Percentiles rank a stretch among this genome's conserved stretches.
Conservation (phyloP, 108 stramenopile species). For the Pseudonitzschia multistriata region DNA sequence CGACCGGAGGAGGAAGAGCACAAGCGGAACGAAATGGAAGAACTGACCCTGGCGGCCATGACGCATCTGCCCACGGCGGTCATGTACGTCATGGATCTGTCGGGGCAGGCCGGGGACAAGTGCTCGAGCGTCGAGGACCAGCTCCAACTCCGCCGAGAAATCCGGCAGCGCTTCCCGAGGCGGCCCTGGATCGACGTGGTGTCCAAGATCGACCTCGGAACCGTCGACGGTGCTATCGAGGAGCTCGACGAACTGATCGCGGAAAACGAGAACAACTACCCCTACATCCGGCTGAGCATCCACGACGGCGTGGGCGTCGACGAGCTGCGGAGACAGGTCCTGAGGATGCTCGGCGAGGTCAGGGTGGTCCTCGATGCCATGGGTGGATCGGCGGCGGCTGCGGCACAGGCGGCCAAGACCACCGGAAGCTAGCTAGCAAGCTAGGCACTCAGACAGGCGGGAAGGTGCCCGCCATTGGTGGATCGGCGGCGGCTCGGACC, state of each 20-base stretch:
- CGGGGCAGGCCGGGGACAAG: slow-evolving; percentile 86
- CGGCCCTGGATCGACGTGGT: slow-evolving; percentile 98
- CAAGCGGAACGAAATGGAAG: slow-evolving; percentile 95
- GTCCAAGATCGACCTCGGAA: slow-evolving; percentile 84
- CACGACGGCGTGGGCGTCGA: slow-evolving; percentile 76
- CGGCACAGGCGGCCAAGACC: neutral
- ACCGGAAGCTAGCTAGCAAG: neutral
- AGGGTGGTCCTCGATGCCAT: slow-evolving; percentile 87
- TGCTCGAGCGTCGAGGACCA: slow-evolving; percentile 85
- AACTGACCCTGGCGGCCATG: slow-evolving; percentile 94
- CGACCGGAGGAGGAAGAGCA: slow-evolving; percentile 54
- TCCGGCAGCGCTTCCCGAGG: slow-evolving; percentile 78
- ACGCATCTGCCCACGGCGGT: slow-evolving; percentile 94
- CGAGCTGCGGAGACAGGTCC: slow-evolving; percentile 66
- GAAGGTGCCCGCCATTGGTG: no score
- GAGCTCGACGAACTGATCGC: slow-evolving; percentile 60
- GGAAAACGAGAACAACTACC: slow-evolving; percentile 29
- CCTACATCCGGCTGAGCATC: slow-evolving; percentile 74
- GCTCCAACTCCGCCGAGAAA: slow-evolving; percentile 76
- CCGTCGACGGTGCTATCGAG: slow-evolving; percentile 69
- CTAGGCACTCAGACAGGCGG: no score
- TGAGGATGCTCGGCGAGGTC: slow-evolving; percentile 88
- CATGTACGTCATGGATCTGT: slow-evolving; percentile 96
- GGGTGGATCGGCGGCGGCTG: slow-evolving; percentile 20
- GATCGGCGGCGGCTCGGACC: no score